Conservation (phyloP, 345 rosid genomes). For the Lumnitzera littorea region DNA sequence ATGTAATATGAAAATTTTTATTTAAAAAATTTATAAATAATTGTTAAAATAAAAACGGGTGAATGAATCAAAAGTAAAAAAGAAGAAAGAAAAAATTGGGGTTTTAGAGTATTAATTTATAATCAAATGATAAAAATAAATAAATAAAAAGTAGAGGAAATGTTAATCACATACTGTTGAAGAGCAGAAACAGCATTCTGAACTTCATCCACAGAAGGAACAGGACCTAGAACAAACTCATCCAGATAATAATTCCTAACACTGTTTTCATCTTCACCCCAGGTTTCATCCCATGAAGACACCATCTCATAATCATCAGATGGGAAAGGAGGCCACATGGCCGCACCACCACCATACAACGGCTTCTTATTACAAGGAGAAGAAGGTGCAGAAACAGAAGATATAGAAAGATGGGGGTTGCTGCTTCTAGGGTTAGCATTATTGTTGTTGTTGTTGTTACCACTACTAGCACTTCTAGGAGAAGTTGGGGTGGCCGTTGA, state of each 20-base stretch:
- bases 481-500: constrained; percentile 30
- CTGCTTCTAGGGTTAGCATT: neutral
- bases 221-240: constrained; percentile 42
- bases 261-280: constrained; percentile 19
- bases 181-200: constrained; percentile 68
- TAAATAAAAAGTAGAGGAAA: neutral
- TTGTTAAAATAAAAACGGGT: no score
- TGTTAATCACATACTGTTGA: constrained; percentile 35
- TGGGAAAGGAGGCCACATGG: constrained; percentile 24
- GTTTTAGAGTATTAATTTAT: neutral
- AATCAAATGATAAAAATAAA: neutral
- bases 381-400: constrained; percentile 25
- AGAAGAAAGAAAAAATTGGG: neutral
- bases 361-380: constrained; percentile 25
- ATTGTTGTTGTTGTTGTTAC: constrained; percentile 16
- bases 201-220: constrained; percentile 74
- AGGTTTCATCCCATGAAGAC: constrained; percentile 21
- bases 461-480: constrained; percentile 21
- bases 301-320: constrained; percentile 73
- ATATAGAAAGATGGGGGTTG: constrained; percentile 24
- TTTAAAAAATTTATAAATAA: no score
- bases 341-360: constrained; percentile 14
- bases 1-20: no score
- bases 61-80: neutral
- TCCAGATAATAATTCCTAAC: constrained; percentile 14